phyloP scores from a whole-genome alignment of 2,329 filamentous ascomycete genomes.

The Phaeosphaeria sp. region DNA sequence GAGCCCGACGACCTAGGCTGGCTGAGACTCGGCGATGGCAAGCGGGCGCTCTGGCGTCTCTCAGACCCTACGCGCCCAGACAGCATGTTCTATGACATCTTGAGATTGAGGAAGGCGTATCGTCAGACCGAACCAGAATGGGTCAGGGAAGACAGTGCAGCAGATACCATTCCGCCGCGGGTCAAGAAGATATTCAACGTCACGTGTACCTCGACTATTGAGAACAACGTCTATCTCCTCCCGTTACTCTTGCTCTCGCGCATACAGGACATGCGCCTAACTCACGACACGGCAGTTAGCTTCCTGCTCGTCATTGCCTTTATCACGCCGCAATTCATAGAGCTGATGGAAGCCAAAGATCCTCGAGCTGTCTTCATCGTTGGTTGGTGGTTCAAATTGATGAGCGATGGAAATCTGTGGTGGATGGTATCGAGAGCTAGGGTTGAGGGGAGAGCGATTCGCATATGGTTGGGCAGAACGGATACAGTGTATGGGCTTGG shows the following conservation, averaged over 20 bases:
- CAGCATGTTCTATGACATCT: slow-evolving; percentile 54
- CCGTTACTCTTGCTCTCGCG: slow-evolving; percentile 49
- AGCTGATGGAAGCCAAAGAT: slow-evolving; percentile 60
- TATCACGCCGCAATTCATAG: slow-evolving; percentile 54
- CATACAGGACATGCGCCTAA: slow-evolving; percentile 46
- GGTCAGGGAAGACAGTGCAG: slow-evolving; percentile 2
- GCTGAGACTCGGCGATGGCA: slow-evolving; percentile 64
- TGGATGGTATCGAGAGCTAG: slow-evolving; percentile 35
- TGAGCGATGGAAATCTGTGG: slow-evolving; percentile 31
- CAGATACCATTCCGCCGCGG: slow-evolving; percentile 38
- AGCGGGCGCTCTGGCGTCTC: slow-evolving; percentile 61
- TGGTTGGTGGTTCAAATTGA: slow-evolving; percentile 63
- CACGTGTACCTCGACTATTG: slow-evolving; percentile 19
- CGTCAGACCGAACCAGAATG: slow-evolving; percentile 17
- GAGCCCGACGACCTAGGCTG: slow-evolving; percentile 61
- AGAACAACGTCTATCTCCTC: slow-evolving; percentile 34
- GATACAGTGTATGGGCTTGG: background rate
- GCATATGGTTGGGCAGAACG: slow-evolving; percentile 30
- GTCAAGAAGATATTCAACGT: slow-evolving; percentile 43
- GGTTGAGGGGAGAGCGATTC: slow-evolving; percentile 31
- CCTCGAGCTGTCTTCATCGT: slow-evolving; percentile 61
- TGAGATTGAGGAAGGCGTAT: slow-evolving; percentile 22
- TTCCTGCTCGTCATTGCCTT: slow-evolving; percentile 59
- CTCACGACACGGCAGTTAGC: slow-evolving; percentile 51
- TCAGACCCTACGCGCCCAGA: slow-evolving; percentile 57